Evolutionary conservation across 140 eudicot species (phyloP), one percentile per base, ranked within the genome.

Genomic region (Oenanthe javanica): DNA sequence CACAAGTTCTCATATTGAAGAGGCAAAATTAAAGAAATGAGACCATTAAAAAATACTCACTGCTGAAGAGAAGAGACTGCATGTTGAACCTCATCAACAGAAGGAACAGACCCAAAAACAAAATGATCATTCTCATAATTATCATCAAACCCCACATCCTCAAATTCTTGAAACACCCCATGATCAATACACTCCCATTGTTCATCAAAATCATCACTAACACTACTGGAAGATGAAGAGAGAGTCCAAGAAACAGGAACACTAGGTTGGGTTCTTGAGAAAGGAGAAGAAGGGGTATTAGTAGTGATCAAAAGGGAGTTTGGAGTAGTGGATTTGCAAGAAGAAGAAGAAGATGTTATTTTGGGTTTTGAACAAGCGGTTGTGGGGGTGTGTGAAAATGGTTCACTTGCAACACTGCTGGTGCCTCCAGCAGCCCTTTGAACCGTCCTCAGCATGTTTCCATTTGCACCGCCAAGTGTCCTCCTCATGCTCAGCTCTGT

Each of bases 1-100:
- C 6, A n/a, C 47, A 36, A 38, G 50, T 9, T 42, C 19, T 48
- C 1, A 40, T 16, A 75, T 59, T 3, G 18, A 54, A 5, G n/a
- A 15, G n/a, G 36, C 67, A 59, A 59, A 5, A 21, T n/a, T 23
- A 9, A 23, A n/a, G 0, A 61, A n/a, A 59, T 61, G 1, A 25
- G 66, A 75, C 4, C 9, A 75, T 4, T 6, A 14, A 25, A 23
- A 75, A 10, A 12, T 5, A 83, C 91, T 81, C 86, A 92, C 98
- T 89, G 87, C 7, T 92, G 97, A 55, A 94, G 90, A 79, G 96
- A 86, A 55, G 86, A 77, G 19, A 94, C 82, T 31, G 97, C 97
- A 80, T 81, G 88, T 1, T 89, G 82, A 74, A 89, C 91, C 79
- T 92, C 97, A 59, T 86, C 86, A 14, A 59, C n/a, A 6, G 97